These are phyloP conservation scores for Hemileccinum rubropunctum DNA, from an alignment of 768 basidiomycete genomes.

Conservation along the genomic window DNA sequence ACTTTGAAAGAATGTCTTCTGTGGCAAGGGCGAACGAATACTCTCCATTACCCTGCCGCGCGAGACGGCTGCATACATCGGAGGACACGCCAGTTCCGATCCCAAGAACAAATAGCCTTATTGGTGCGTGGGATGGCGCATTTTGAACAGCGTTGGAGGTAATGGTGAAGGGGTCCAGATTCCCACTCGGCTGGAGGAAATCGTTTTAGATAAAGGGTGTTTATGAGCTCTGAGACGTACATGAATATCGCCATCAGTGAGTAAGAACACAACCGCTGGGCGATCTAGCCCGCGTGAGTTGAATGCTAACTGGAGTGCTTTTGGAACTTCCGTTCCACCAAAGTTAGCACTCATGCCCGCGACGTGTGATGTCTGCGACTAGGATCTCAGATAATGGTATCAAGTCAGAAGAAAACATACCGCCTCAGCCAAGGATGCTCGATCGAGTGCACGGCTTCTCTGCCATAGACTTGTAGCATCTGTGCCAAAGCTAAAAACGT, in stretches of 20 bases:
- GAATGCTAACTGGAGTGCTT: slow-evolving; percentile 42
- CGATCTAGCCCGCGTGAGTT: slow-evolving; percentile 29
- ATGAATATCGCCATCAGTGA: slow-evolving; percentile 56
- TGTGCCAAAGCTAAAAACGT: slow-evolving; percentile 55
- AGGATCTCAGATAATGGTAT: slow-evolving; percentile 5
- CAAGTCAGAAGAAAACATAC: slow-evolving; percentile 17
- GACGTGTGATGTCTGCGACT: slow-evolving; percentile 39
- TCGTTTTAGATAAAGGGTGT: not conserved
- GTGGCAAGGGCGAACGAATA: slow-evolving; percentile 44
- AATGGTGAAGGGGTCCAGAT: slow-evolving; percentile 15
- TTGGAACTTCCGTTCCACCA: slow-evolving; percentile 51
- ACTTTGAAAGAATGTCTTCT: slow-evolving; percentile 49
- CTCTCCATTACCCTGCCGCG: slow-evolving; percentile 50
- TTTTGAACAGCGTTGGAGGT: slow-evolving; percentile 32
- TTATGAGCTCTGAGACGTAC: not conserved
- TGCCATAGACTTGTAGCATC: slow-evolving; percentile 33
- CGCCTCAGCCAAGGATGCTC: slow-evolving; percentile 34
- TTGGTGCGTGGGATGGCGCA: slow-evolving; percentile 29
- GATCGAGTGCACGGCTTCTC: slow-evolving; percentile 32
- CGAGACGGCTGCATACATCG: slow-evolving; percentile 52
- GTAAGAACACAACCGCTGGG: slow-evolving; percentile 50
- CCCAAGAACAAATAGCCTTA: slow-evolving; percentile 58
- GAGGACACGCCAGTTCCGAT: slow-evolving; percentile 52
- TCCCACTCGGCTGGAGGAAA: slow-evolving; percentile 9
- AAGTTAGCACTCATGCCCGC: slow-evolving; percentile 39